Evolutionary conservation across 2,329 filamentous ascomycete species (phyloP).

Genomic region (Metarhizium sp.): DNA sequence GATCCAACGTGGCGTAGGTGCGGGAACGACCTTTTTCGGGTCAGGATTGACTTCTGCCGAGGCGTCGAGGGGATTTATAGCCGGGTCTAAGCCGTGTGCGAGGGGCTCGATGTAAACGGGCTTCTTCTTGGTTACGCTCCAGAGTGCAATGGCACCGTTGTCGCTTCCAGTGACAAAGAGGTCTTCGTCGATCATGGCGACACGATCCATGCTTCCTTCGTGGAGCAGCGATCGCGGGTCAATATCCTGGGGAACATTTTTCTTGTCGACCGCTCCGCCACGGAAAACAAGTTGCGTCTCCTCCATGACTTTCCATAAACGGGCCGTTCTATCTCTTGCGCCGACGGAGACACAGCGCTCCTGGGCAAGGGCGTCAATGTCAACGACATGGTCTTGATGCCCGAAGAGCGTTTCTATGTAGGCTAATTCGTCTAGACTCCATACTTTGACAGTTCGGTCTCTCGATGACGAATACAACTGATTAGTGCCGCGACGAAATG

Average conservation of each 20-base stretch:
- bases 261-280: constrained; percentile 60
- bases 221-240: constrained; percentile 46
- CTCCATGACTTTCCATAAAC: constrained; percentile 92
- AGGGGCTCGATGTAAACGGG: constrained; percentile 69
- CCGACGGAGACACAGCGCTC: constrained; percentile 90
- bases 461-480: constrained; percentile 86
- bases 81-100: constrained; percentile 77
- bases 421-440: constrained; percentile 83
- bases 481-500: constrained; percentile 80
- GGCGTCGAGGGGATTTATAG: constrained; percentile 55
- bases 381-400: constrained; percentile 84
- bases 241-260: constrained; percentile 33
- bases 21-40: constrained; percentile 43
- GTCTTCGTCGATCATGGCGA: constrained; percentile 81
- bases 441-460: constrained; percentile 91
- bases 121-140: constrained; percentile 92
- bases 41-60: constrained; percentile 63
- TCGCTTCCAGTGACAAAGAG: constrained; percentile 91
- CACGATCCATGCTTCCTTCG: constrained; percentile 83
- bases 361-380: constrained; percentile 71
- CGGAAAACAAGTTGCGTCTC: constrained; percentile 94
- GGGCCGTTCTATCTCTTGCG: constrained; percentile 79
- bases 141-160: constrained; percentile 77
- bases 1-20: constrained; percentile 73
- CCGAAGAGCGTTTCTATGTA: constrained; percentile 96